Percentiles rank a stretch among this genome's conserved stretches.
These are phyloP conservation scores for Picea sitchensis DNA, from an alignment of 75 land plant species.

Conservation along the genomic window DNA sequence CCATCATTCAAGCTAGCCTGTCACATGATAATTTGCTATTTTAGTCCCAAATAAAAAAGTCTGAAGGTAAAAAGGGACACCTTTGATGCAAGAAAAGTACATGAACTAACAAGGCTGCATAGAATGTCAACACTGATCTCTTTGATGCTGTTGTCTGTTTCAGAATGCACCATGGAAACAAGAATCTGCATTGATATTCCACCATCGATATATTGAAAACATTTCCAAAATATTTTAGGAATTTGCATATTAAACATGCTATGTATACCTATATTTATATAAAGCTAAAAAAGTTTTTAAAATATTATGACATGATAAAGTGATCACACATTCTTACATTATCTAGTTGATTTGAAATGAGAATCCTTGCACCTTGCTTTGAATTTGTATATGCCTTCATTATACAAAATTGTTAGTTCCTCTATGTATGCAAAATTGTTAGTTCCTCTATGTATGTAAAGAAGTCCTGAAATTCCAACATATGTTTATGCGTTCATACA, in stretches of 20 bases:
- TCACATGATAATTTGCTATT: not conserved
- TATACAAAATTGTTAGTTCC: not conserved
- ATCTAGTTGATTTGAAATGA: constrained; percentile 3
- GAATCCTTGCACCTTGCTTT: not conserved
- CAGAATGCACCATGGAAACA: constrained; percentile 8
- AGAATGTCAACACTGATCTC: constrained; percentile 10
- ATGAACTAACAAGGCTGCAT: constrained; percentile 3
- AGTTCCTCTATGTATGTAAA: not conserved
- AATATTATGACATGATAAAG: not conserved
- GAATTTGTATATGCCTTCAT: constrained; percentile 4
- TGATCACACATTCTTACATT: constrained; percentile 1
- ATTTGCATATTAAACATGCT: too few species aligned
- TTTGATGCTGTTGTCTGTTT: constrained; percentile 3
- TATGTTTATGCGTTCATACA: too few species aligned
- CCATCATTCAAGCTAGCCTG: constrained; percentile 6
- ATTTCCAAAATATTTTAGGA: not conserved
- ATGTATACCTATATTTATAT: not conserved
- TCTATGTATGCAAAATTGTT: not conserved
- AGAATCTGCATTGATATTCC: not conserved
- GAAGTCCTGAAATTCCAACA: too few species aligned
- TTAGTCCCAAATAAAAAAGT: not conserved
- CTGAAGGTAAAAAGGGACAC: not conserved
- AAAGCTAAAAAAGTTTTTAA: not conserved
- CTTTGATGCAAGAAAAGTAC: not conserved
- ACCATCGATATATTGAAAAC: not conserved